Evolutionary conservation across 2,329 filamentous ascomycete species (phyloP), one percentile per base, ranked within the genome.

Genomic region (Diaporthe caulivora): DNA sequence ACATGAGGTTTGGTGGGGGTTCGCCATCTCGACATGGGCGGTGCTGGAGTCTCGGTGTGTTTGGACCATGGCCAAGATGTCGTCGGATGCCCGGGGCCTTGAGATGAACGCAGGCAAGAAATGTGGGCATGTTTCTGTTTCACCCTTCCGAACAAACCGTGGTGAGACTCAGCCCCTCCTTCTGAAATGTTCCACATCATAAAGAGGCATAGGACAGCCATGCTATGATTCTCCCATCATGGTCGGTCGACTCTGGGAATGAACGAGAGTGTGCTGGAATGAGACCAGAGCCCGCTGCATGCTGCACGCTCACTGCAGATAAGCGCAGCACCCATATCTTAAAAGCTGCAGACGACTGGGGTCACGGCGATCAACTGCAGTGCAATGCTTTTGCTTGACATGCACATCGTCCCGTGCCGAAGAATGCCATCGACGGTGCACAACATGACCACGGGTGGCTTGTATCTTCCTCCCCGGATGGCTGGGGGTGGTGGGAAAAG

Each of bases 111-210:
- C 44, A 51, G 44, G 29, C 44, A 47, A 37, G 42, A 65, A 65
- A 37, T 65, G 62, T 65, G 62, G 62, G 62, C 18, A 37, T 40
- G 62, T 65, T 65, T 65, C 21, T 65, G 62, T 65, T 65, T 65
- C 62, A 65, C 44, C 37, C 62, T 26, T n/a, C 62, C 62, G 62
- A 29, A 51, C 62, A 26, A 51, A 37, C 62, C 62, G 62, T 51
- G 26, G 15, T 26, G 44, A 51, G 44, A 65, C 44, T 26, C 29
- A 37, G 44, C 44, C 44, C 62, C 44, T 65, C 44, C 3, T 1
- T 31, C 3, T 13, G 40, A 8, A 24, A 62, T 47, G 17, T 2
- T 2, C 18, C 18, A 8, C 21, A 17, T 13, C 8, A 1, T 1
- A n/a, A 5, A 4, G 26, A 64, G 2, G 21, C 29, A 40, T 57